Evolutionary conservation across 179 eudicot species (phyloP), one percentile per base, ranked within the genome.

Genomic region (Beta macrorhiza): DNA sequence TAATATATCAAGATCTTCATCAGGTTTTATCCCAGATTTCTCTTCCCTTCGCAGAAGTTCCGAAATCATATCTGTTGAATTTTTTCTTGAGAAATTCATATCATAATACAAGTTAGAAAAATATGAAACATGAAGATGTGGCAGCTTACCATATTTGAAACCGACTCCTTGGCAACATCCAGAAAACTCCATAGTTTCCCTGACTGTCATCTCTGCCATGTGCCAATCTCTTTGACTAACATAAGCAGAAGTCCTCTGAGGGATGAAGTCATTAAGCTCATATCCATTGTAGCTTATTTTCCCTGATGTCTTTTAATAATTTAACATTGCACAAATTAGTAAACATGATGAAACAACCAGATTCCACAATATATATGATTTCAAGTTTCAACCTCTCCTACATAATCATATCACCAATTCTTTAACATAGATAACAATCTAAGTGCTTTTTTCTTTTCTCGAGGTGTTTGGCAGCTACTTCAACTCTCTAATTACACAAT

Each of bases 121-220:
- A 37, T 8, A 32, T 7, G 37, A 12, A 53, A 15, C 15, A 32
- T 16, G 15, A 9, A 32, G 16, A 71, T 9, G 68, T 20, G 68
- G 22, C 15, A 82, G 74, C 87, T 80, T 79, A 90, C 97, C 93
- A 44, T 87, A 84, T 85, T 87, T 90, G 83, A 83, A 88, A 51
- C 92, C 95, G 78, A 88, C 87, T 75, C 95, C 95, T 85, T 91
- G 97, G 83, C 94, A 92, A 52, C 84, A 81, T 81, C 89, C 88
- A 17, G 97, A 88, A 84, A 92, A 90, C 80, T 91, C 88, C 72
- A 92, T 83, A 58, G 91, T 90, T 80, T 92, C 94, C 80, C 90
- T 75, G 0, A 92, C 94, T 58, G 97, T 92, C 97, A 92, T 92
- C 85, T 92, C 97, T 53, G 91, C 94, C 89, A 88, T 87, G 72